Evolutionary conservation across 225 moss, liverwort and hornwort species (phyloP).

Genomic region (Straminergon stramineum): DNA sequence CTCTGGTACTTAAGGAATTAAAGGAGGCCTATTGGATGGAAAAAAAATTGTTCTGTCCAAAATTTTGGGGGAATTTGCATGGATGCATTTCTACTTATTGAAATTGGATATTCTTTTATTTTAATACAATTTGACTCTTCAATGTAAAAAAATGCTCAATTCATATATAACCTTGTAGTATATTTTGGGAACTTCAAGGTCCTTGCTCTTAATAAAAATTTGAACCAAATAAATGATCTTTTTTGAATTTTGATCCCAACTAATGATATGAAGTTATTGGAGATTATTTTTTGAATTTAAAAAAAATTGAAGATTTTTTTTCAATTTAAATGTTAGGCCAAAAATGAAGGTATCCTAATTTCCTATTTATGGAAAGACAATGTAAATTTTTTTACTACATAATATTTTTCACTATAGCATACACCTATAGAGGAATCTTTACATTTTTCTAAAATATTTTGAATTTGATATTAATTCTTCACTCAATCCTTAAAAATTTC

Average conservation of each 20-base stretch:
- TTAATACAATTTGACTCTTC: background rate
- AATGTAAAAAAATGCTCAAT: background rate
- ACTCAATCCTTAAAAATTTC: too few relatives aligned
- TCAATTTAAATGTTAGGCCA: background rate
- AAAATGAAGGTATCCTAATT: background rate
- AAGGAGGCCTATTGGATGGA: too few relatives aligned
- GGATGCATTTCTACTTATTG: background rate
- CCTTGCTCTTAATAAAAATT: background rate
- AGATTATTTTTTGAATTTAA: background rate
- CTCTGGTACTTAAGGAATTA: accelerated
- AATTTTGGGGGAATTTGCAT: background rate
- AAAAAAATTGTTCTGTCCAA: background rate
- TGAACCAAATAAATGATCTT: background rate
- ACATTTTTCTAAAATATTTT: background rate
- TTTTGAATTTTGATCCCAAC: background rate
- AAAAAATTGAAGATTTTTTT: too few relatives aligned
- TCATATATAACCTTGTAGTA: background rate
- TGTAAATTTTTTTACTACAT: background rate
- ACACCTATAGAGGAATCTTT: accelerated
- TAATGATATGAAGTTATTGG: background rate
- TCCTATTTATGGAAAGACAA: background rate
- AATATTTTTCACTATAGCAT: background rate
- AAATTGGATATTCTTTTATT: background rate
- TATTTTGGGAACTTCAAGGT: background rate
- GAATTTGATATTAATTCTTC: background rate